Evolutionary conservation across 1,139 yeast genomes (phyloP).

Genomic region (Lodderomyces pseudojiufengensis): DNA sequence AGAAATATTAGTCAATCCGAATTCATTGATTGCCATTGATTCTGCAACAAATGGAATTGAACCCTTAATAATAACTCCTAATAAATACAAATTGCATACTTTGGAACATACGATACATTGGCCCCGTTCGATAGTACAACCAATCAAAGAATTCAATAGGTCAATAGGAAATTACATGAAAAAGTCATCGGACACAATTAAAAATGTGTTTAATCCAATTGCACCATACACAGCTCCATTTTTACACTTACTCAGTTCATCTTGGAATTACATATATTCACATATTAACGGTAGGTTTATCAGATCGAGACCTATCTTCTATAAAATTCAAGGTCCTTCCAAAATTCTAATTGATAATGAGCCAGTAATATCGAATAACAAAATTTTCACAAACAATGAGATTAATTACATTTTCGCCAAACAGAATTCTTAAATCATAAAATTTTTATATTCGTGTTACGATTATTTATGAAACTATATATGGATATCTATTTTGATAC

Average conservation of each 20-base stretch:
- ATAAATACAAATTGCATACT: conserved; percentile 2
- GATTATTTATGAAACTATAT: not conserved
- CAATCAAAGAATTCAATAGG: not conserved
- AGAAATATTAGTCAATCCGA: conserved; percentile 31
- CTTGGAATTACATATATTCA: conserved; percentile 4
- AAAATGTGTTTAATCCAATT: not conserved
- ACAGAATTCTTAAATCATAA: not conserved
- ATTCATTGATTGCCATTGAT: conserved; percentile 29
- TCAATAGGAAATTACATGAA: not conserved
- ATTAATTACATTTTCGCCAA: conserved; percentile 9
- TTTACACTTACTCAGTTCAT: not conserved
- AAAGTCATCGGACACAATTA: not conserved
- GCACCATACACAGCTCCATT: conserved; percentile 1
- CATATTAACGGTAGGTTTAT: conserved; percentile 12
- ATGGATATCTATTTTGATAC: not conserved
- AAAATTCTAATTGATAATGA: conserved; percentile 21
- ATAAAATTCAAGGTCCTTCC: conserved; percentile 26
- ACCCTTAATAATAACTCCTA: not conserved
- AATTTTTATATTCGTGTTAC: not conserved
- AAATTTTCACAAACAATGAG: conserved; percentile 23
- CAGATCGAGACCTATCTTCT: conserved; percentile 20
- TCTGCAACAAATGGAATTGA: not conserved
- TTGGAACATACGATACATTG: conserved; percentile 1
- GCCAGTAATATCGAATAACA: conserved; percentile 13
- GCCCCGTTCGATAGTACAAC: conserved; percentile 1